These are phyloP conservation scores for Kernera saxatilis DNA, from an alignment of 345 rosid genomes.

Conservation along the genomic window DNA sequence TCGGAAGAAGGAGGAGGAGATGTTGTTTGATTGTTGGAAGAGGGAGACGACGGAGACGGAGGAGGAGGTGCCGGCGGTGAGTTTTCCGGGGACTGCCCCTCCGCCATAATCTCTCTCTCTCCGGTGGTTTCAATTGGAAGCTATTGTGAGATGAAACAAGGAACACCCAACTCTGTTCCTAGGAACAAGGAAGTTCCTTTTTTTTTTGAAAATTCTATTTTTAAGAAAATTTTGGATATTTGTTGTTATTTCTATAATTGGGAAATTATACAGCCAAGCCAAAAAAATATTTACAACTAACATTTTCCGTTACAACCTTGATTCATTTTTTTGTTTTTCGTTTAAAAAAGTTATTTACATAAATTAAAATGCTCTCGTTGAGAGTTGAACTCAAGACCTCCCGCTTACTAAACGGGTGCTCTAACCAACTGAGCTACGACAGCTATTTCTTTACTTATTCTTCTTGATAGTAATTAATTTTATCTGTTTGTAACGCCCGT, in stretches of 20 bases:
- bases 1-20: slow-evolving; percentile 25
- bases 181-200: slow-evolving; percentile 1
- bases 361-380: slow-evolving; percentile 61
- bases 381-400: slow-evolving; percentile 97
- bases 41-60: slow-evolving; percentile 9
- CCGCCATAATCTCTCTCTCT: slow-evolving; percentile 28
- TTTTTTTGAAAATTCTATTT: slow-evolving; percentile 6
- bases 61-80: slow-evolving; percentile 37
- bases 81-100: slow-evolving; percentile 16
- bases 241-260: slow-evolving; percentile 7
- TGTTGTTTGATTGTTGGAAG: slow-evolving; percentile 20
- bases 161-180: slow-evolving; percentile 9
- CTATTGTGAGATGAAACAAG: slow-evolving; percentile 10
- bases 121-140: slow-evolving; percentile 8
- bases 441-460: too few relatives aligned
- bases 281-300: neutral
- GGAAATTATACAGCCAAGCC: neutral
- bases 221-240: neutral
- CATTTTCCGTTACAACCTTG: neutral
- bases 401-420: slow-evolving; percentile 91
- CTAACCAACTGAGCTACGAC: slow-evolving; percentile 98
- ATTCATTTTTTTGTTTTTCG: too few relatives aligned
- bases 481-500: too few relatives aligned
- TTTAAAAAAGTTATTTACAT: too few relatives aligned
- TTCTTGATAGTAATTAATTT: too few relatives aligned